Evolutionary conservation across 257 asterid species (phyloP), one percentile per base, ranked within the genome.

Genomic region (Paraleonurus japonicus): DNA sequence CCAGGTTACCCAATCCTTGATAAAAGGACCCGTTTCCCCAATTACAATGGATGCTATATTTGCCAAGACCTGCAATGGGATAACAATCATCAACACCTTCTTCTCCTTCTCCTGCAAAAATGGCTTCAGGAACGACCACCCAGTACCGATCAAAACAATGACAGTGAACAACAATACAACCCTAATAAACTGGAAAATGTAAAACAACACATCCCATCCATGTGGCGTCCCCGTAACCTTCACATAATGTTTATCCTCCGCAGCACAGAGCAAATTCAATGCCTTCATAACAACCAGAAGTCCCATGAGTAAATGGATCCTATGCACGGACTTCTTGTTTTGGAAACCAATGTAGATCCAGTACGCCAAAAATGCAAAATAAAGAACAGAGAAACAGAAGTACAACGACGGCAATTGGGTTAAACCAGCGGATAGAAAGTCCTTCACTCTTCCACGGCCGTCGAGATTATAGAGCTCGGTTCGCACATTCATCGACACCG

Each of bases 21-120:
- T 95, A 63, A 95, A 95, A 0, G 99, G 99, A 24, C 99, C 99
- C 0, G 99, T 95, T 78, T 91, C 98, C n/a, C 95, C 98, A 53
- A 95, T 92, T 51, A 95, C 98, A 54, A 89, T 71, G 4, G 96
- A 95, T 7, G 99, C 99, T 4, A 89, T 70, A 72, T 95, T 95
- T 12, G 98, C 98, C 87, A 91, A 68, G 24, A 89, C 96, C 84
- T 95, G 98, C 70, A 91, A 78, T 4, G 99, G 99, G 81, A 95
- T 87, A 84, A 95, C 99, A 48, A 89, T 92, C 93, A 95, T 95
- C 96, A 95, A 84, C 76, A 92, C 96, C 80, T 89, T 92, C 89
- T 89, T 92, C 83, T 89, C 98, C 86, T 82, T 88, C 80, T 88
- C 96, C 85, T 89, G 98, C 86, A 92, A 80, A 71, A 89, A 92